Base-by-base conservation (phyloP, 805 yeast genomes). In the Saccharomycopsis vini region DNA sequence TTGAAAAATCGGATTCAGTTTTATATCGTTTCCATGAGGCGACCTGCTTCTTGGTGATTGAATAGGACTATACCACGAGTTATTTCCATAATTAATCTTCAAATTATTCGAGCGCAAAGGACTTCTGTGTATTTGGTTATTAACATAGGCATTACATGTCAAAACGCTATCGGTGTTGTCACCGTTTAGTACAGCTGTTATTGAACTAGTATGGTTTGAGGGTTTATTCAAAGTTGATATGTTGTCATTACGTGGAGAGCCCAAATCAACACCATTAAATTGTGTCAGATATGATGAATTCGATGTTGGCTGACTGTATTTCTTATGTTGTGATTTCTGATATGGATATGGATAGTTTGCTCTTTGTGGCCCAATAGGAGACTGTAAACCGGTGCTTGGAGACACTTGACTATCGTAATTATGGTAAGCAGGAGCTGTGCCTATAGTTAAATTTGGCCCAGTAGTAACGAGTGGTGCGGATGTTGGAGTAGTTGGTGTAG, bases 401-500 rank as follows among this genome's bases (percentile, higher is more conserved):
- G 44, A 20, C 6, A 39, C 38, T 13, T 46, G 43, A 21, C 30
- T 30, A 10, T 36, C 21, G 4, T 40, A 44, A 22, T 30, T 33
- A 34, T 42, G 36, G 33, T n/a, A 29, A 7, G 23, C 29, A 12
- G 10, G 7, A 12, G 12, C 12, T 9, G 10, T 26, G 29, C 31
- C 39, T 18, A 20, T 40, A 15, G 15, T 13, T 10, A 7, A 5
- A 15, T 13, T 30, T 9, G 34, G 45, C 9, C 35, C 39, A 24
- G 6, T 22, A 5, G 39, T 4, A 4, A 28, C 39, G 22, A 36
- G 16, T 19, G 41, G 31, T 20, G 45, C 45, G 1, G 49, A 39
- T 20, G 46, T 44, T 20, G 51, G 51, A 3, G 51, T 41, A 3
- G 42, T 23, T 22, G 51, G 51, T 5, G 51, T 47, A 31, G 41